Evolutionary conservation across 2,329 filamentous ascomycete genomes (phyloP).

Genomic region (Juglanconis sp.): DNA sequence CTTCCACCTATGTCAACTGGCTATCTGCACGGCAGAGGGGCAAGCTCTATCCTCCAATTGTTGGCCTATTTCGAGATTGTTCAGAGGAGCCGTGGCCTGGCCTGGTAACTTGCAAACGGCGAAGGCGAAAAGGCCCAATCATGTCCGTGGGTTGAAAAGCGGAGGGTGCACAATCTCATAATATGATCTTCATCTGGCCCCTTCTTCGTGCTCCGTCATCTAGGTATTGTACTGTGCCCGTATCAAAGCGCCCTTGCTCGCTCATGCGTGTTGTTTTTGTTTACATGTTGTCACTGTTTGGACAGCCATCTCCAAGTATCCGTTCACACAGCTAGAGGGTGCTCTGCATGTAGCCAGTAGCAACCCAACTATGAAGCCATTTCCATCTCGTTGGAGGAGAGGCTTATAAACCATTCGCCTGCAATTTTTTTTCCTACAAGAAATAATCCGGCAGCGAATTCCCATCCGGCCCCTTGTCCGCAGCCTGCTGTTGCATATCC

Average conservation of each 20-base stretch:
- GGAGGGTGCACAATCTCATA: too few species aligned
- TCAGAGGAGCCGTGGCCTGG: too few species aligned
- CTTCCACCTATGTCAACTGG: too few species aligned
- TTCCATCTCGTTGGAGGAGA: neutral
- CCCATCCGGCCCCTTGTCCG: slow-evolving; percentile 64
- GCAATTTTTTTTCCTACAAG: slow-evolving; percentile 42
- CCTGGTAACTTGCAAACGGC: too few species aligned
- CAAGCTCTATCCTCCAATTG: too few species aligned
- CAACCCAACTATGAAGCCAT: neutral
- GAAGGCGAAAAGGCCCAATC: too few species aligned
- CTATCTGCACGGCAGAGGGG: too few species aligned
- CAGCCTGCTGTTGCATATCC: slow-evolving; percentile 63
- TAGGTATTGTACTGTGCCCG: neutral
- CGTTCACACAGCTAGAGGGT: too few species aligned
- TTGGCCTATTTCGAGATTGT: too few species aligned
- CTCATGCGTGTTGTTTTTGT: neutral
- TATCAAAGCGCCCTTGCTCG: neutral
- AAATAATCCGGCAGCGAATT: slow-evolving; percentile 69
- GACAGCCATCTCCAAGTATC: neutral
- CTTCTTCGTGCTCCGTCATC: neutral
- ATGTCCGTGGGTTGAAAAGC: too few species aligned
- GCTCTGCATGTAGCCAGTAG: neutral
- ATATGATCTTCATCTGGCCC: neutral
- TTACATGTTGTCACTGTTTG: neutral
- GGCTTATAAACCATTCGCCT: too few species aligned